Evolutionary conservation across 208 protist genomes (phyloP).

Genomic region (Trypanosoma cruzi): DNA sequence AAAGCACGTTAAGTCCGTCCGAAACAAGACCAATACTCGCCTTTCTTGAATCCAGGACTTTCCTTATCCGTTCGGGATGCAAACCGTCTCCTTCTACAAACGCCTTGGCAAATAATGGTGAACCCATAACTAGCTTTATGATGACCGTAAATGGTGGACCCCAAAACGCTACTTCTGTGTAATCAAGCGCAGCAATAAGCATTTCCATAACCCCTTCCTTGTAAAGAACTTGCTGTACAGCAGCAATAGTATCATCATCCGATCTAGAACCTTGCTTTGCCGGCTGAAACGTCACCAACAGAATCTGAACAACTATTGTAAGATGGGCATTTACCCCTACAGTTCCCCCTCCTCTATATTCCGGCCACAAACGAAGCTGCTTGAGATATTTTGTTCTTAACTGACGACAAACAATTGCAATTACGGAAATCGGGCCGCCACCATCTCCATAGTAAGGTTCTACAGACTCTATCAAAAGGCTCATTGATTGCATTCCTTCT

Average conservation of each 20-base stretch:
- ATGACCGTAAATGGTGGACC: slow-evolving; percentile 87
- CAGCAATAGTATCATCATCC: slow-evolving; percentile 61
- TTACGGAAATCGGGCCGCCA: slow-evolving; percentile 35
- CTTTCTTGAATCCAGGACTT: slow-evolving; percentile 78
- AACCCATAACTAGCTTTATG: slow-evolving; percentile 76
- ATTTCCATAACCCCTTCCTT: slow-evolving; percentile 82
- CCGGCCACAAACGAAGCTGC: slow-evolving; percentile 82
- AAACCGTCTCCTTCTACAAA: slow-evolving; percentile 91
- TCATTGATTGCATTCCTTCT: slow-evolving; percentile 54
- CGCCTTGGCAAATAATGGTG: slow-evolving; percentile 73
- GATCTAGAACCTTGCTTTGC: slow-evolving; percentile 36
- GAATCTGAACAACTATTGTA: slow-evolving; percentile 79
- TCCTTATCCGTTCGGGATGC: slow-evolving; percentile 53
- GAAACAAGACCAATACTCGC: slow-evolving; percentile 73
- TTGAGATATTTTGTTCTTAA: slow-evolving; percentile 74
- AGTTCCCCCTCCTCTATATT: slow-evolving; percentile 75
- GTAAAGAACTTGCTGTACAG: slow-evolving; percentile 71
- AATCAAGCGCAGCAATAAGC: slow-evolving; percentile 79
- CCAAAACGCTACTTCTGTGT: slow-evolving; percentile 81
- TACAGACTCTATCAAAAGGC: slow-evolving; percentile 57
- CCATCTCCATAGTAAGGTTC: slow-evolving; percentile 43
- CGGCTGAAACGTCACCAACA: slow-evolving; percentile 60
- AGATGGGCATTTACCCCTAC: slow-evolving; percentile 83
- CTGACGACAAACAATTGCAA: slow-evolving; percentile 72
- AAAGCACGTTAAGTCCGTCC: slow-evolving; percentile 91